Evolutionary conservation across 2,329 filamentous ascomycete species (phyloP).

Genomic region (Talaromyces sp.): DNA sequence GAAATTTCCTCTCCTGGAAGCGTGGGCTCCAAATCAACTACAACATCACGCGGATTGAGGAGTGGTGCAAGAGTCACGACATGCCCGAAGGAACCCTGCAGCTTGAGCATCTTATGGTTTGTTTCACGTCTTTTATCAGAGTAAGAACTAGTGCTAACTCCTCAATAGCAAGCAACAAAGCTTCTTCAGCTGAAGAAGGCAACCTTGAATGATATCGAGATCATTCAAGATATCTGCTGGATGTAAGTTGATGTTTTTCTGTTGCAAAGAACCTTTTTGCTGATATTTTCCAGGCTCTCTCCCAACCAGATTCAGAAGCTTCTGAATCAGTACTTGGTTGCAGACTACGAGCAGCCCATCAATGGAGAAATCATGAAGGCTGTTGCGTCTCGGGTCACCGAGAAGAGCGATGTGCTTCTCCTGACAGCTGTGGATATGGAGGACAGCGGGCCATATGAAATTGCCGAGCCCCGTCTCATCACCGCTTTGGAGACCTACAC

Average conservation of each 20-base stretch:
- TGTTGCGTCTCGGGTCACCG: conserved; percentile 90
- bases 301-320: conserved; percentile 99
- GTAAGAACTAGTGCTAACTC: conserved; percentile 12
- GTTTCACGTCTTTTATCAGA: conserved; percentile 16
- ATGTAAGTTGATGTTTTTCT: conserved; percentile 62
- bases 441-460: conserved; percentile 96
- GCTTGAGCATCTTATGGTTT: conserved; percentile 94
- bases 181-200: conserved; percentile 98
- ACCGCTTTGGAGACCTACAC: conserved; percentile 97
- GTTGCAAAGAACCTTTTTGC: background rate
- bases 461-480: conserved; percentile 92
- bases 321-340: conserved; percentile 95
- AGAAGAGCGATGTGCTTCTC: conserved; percentile 95
- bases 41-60: conserved; percentile 98
- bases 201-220: conserved; percentile 97
- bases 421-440: conserved; percentile 97
- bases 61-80: conserved; percentile 99
- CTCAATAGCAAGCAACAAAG: conserved; percentile 82
- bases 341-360: conserved; percentile 98
- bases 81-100: conserved; percentile 98
- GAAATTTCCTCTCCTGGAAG: conserved; percentile 99
- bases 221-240: conserved; percentile 99
- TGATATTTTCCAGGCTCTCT: conserved; percentile 61
- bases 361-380: conserved; percentile 99
- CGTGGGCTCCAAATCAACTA: conserved; percentile 99